These are phyloP conservation scores for Herpetomonas samuelpessoai DNA, from an alignment of 208 protist genomes.

Conservation along the genomic window DNA sequence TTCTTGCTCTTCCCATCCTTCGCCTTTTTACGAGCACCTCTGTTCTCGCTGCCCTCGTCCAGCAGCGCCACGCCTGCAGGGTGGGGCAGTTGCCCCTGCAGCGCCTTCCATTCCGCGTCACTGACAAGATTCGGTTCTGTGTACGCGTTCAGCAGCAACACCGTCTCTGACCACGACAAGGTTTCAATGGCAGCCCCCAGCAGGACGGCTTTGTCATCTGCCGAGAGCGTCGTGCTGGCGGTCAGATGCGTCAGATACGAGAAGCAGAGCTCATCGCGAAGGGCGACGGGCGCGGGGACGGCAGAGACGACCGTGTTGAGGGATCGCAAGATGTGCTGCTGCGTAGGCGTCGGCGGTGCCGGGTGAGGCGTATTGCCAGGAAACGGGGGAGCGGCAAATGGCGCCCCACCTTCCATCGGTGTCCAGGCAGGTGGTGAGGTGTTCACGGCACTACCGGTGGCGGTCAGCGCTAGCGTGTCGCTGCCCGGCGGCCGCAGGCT, in stretches of 20 bases:
- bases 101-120: constrained; percentile 25
- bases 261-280: constrained; percentile 50
- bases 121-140: constrained; percentile 41
- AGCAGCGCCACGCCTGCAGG: not conserved
- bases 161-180: constrained; percentile 50
- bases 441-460: constrained; percentile 13
- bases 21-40: too few species aligned
- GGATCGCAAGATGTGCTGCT: constrained; percentile 52
- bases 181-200: constrained; percentile 33
- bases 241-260: constrained; percentile 77
- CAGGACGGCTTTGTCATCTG: constrained; percentile 42
- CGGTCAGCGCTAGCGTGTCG: constrained; percentile 22
- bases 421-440: constrained; percentile 21
- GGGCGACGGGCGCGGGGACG: constrained; percentile 43
- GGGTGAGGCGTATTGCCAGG: not conserved
- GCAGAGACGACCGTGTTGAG: constrained; percentile 59
- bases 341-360: constrained; percentile 28
- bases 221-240: constrained; percentile 60
- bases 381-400: not conserved
- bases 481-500: constrained; percentile 60
- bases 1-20: not conserved
- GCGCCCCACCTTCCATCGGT: not conserved
- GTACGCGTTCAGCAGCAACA: constrained; percentile 45
- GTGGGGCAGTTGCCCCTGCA: not conserved
- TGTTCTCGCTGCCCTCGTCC: not conserved